Evolutionary conservation across 2,329 filamentous ascomycete genomes (phyloP), one percentile per base, ranked within the genome.

Genomic region (Colletotrichum magnum): DNA sequence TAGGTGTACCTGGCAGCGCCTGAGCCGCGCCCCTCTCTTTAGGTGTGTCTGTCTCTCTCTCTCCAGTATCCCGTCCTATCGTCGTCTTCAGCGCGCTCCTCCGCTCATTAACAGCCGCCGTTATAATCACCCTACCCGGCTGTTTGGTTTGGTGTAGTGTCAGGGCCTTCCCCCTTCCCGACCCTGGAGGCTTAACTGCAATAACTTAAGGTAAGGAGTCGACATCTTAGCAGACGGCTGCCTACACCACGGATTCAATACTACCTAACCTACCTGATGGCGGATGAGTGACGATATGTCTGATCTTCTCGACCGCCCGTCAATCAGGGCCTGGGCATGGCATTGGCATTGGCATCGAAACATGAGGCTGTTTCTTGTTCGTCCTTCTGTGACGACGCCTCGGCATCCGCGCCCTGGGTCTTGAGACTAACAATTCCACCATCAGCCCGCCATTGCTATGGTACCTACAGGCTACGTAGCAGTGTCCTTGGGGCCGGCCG

Each of bases 131-230:
- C 56, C 45, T 54, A 64, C 66, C 70, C 67, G 71, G 72, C 66
- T 66, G 77, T 77, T 76, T 79, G 76, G 77, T 78, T 78, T 77
- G 77, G 74, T 73, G 72, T 77, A 77, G 74, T 73, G 72, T 75
- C 64, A 62, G 45, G 66, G 48, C 67, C 58, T 12, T 65, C 62
- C 64, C 65, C 63, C 56, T 54, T 12, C 9, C 4, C 24, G 15
- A 24, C 21, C 21, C 13, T 13, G 50, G 24, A 32, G 21, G 50
- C 21, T 16, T 13, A 16, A 28, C 4, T 36, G 26, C 32, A 36
- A 36, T 36, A 36, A 36, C 32, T 36, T 36, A 36, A 36, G 32
- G 32, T 36, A 36, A 36, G 32, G 32, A 36, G 32, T 7, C 10
- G 32, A 36, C 32, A 36, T 36, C 32, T 36, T 10, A 36, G 32